phyloP scores from a whole-genome alignment of 2,329 filamentous ascomycete genomes.

The Chrysoporthe puriensis region DNA sequence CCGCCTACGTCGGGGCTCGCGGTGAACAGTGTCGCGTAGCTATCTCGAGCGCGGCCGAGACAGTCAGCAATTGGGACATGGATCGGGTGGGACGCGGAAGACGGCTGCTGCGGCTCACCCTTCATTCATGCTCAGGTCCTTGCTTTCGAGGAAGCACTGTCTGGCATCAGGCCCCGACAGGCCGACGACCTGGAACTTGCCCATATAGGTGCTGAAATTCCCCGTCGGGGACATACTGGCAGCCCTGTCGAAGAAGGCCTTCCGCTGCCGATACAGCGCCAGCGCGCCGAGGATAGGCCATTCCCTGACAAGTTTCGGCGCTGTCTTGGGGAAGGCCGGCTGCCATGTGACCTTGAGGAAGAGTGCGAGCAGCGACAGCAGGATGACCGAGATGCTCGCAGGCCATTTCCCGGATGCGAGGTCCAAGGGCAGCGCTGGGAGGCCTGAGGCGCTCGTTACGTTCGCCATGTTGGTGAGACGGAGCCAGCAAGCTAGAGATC shows the following conservation, averaged over 20 bases:
- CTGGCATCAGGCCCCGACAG: constrained; percentile 48
- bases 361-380: constrained; percentile 30
- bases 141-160: constrained; percentile 51
- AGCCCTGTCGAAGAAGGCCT: constrained; percentile 45
- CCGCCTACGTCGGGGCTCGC: constrained; percentile 33
- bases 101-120: constrained; percentile 40
- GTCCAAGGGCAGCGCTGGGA: not conserved
- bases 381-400: constrained; percentile 31
- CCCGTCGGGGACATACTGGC: constrained; percentile 41
- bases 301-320: constrained; percentile 34
- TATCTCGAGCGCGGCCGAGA: constrained; percentile 21
- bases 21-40: constrained; percentile 39
- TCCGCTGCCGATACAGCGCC: constrained; percentile 48
- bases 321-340: constrained; percentile 33
- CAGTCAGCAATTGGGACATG: not conserved
- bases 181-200: constrained; percentile 48
- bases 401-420: constrained; percentile 29
- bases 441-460: not conserved
- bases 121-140: constrained; percentile 46
- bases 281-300: constrained; percentile 46
- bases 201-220: constrained; percentile 55
- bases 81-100: not conserved
- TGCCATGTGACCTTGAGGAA: constrained; percentile 33
- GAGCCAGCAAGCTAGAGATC: not conserved
- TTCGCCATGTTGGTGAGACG: not conserved